These are phyloP conservation scores for Bombardia bombarda DNA, from an alignment of 495 filamentous ascomycete species.

Conservation along the genomic window DNA sequence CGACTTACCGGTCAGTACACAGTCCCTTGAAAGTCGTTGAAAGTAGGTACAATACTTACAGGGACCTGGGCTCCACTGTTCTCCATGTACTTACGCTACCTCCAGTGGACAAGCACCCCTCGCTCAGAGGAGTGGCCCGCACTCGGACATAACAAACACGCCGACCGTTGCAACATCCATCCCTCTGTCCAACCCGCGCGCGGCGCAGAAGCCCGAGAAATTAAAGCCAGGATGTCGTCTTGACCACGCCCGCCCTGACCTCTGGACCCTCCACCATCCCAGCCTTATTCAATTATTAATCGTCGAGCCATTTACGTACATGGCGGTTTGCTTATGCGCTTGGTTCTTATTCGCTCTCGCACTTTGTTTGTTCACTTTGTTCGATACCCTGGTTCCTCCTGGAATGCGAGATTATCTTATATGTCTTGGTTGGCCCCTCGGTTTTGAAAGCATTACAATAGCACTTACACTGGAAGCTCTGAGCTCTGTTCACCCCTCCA, in stretches of 20 bases:
- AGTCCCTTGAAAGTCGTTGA: too few species aligned
- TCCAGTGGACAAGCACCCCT: not conserved
- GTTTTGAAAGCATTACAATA: too few species aligned
- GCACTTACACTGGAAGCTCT: conserved; percentile 6
- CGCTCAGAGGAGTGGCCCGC: conserved; percentile 8
- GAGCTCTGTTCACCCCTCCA: not conserved
- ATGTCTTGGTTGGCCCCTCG: conserved; percentile 5
- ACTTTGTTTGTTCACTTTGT: too few species aligned
- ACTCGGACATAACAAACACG: conserved; percentile 30
- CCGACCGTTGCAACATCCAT: conserved; percentile 29
- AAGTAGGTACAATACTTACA: too few species aligned
- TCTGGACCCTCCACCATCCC: conserved; percentile 1
- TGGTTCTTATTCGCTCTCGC: not conserved
- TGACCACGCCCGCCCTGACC: not conserved
- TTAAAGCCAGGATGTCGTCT: conserved; percentile 1
- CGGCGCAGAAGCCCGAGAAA: conserved; percentile 10
- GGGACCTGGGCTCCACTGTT: not conserved
- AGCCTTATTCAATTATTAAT: conserved; percentile 15
- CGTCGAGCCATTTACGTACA: conserved; percentile 17
- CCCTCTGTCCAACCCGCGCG: not conserved
- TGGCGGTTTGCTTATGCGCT: conserved; percentile 10
- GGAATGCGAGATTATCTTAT: conserved; percentile 3
- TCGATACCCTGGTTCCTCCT: too few species aligned
- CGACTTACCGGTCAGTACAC: too few species aligned
- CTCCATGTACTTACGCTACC: not conserved